These are phyloP conservation scores for Multifurca ochricompacta DNA, from an alignment of 768 basidiomycete species.

Conservation along the genomic window DNA sequence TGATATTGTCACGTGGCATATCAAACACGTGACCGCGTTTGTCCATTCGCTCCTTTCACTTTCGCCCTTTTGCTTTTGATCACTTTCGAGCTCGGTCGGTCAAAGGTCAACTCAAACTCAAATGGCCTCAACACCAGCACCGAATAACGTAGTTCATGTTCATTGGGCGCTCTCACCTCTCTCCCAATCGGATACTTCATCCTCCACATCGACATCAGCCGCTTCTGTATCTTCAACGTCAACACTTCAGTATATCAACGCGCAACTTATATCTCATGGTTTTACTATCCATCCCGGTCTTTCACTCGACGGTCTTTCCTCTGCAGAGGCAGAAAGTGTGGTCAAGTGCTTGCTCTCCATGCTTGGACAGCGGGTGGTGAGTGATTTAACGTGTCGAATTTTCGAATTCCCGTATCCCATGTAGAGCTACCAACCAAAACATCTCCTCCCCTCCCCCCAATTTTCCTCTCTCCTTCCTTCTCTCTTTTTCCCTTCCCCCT, in stretches of 20 bases:
- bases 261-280: conserved; percentile 78
- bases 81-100: too few species aligned
- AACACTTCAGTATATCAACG: conserved; percentile 70
- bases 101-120: too few species aligned
- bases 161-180: conserved; percentile 41
- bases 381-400: conserved; percentile 25
- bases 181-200: conserved; percentile 28
- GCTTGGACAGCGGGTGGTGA: conserved; percentile 69
- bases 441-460: too few species aligned
- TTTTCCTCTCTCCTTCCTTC: too few species aligned
- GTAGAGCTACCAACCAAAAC: neutral
- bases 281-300: conserved; percentile 59
- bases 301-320: conserved; percentile 55
- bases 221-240: conserved; percentile 46
- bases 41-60: too few species aligned
- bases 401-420: neutral
- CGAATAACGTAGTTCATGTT: conserved; percentile 44
- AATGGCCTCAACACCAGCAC: conserved; percentile 15
- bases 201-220: conserved; percentile 41
- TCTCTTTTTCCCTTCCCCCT: too few species aligned
- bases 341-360: conserved; percentile 72
- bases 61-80: too few species aligned
- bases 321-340: conserved; percentile 45
- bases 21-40: conserved; percentile 13
- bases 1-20: too few species aligned